These are phyloP conservation scores for Pholiota microspora DNA, from an alignment of 768 basidiomycete genomes.

Conservation along the genomic window DNA sequence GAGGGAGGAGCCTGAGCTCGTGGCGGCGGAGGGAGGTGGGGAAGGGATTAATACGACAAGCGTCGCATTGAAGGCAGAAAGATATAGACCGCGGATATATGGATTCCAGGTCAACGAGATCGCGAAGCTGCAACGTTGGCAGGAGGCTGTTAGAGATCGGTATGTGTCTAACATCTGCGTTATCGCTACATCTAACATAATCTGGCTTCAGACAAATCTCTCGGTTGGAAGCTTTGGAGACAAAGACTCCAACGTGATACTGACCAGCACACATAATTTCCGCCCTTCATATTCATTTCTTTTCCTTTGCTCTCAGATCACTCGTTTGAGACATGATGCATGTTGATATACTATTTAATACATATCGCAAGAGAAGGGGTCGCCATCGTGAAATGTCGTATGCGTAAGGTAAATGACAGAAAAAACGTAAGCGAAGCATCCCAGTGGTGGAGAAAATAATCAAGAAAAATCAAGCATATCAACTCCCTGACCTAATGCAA, in stretches of 20 bases:
- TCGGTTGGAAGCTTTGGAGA: constrained; percentile 44
- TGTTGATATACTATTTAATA: constrained; percentile 6
- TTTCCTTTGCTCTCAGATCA: background rate
- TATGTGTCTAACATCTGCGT: constrained; percentile 31
- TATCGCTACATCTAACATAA: constrained; percentile 7
- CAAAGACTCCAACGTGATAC: constrained; percentile 17
- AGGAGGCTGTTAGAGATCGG: constrained; percentile 90
- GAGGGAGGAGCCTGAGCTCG: constrained; percentile 55
- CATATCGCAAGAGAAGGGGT: constrained; percentile 1
- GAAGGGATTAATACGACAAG: constrained; percentile 75
- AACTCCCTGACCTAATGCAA: background rate
- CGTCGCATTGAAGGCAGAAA: constrained; percentile 86
- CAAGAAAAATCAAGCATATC: background rate
- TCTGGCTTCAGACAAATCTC: constrained; percentile 40
- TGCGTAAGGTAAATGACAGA: constrained; percentile 2
- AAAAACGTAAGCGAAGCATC: background rate
- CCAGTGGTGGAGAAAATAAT: background rate
- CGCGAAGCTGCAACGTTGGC: constrained; percentile 93
- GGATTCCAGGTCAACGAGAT: constrained; percentile 96
- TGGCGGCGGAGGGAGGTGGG: constrained; percentile 53
- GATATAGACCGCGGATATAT: constrained; percentile 92
- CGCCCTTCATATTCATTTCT: constrained; percentile 1
- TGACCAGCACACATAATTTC: background rate
- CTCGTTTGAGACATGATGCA: constrained; percentile 1
- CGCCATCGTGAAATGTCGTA: constrained; percentile 3